Evolutionary conservation across 257 asterid species (phyloP).

Genomic region (Capsicum chinense): DNA sequence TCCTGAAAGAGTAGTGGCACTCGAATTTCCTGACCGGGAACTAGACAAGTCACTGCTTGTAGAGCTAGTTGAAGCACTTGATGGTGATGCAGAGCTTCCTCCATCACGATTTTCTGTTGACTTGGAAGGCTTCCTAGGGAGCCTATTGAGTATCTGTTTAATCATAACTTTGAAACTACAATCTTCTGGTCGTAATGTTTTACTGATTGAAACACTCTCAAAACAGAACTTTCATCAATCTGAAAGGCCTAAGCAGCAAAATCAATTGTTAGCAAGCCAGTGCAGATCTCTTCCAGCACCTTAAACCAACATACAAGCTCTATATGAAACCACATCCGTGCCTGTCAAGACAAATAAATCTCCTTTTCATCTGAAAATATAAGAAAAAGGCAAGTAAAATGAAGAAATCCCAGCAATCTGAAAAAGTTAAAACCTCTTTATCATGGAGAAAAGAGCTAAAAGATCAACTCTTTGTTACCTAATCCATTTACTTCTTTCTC

Average conservation of each 20-base stretch:
- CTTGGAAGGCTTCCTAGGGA: slow-evolving; percentile 72
- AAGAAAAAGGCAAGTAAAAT: slow-evolving; percentile 26
- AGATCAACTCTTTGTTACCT: neutral
- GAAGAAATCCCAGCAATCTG: slow-evolving; percentile 6
- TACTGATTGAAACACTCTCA: slow-evolving; percentile 10
- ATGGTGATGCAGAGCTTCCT: slow-evolving; percentile 51
- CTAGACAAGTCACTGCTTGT: slow-evolving; percentile 47
- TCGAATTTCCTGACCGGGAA: slow-evolving; percentile 42
- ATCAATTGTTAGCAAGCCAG: slow-evolving; percentile 26
- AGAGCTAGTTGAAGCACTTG: slow-evolving; percentile 48
- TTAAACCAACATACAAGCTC: slow-evolving; percentile 36
- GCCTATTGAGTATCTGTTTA: slow-evolving; percentile 70
- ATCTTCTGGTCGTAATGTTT: slow-evolving; percentile 34
- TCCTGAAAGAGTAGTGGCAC: slow-evolving; percentile 42
- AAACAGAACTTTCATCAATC: slow-evolving; percentile 19
- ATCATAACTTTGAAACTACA: slow-evolving; percentile 55
- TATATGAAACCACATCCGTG: slow-evolving; percentile 24
- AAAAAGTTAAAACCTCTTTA: neutral
- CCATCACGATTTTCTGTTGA: slow-evolving; percentile 67
- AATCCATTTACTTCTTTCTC: neutral
- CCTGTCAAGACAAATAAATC: slow-evolving; percentile 32
- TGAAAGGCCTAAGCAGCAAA: slow-evolving; percentile 33
- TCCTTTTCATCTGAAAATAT: slow-evolving; percentile 45
- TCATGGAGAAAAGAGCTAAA: slow-evolving; percentile 8
- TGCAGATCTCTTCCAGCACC: slow-evolving; percentile 33